A percentile compares a stretch with the other conserved stretches of the same genome.
Conservation (phyloP, 2,329 filamentous ascomycete genomes). For the Pseudohalonectria lignicola region DNA sequence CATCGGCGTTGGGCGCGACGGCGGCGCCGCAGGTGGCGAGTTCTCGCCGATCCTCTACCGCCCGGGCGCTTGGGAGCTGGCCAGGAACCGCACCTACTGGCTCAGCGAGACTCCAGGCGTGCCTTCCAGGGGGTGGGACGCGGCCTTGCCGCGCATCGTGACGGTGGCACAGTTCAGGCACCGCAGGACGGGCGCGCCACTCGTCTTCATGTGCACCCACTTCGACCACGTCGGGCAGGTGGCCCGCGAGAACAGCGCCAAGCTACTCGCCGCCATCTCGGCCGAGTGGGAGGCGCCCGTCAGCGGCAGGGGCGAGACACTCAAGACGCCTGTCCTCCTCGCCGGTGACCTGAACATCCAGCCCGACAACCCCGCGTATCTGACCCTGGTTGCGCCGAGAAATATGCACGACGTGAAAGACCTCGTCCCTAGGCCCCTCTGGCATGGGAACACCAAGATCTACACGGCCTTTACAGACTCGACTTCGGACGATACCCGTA, state of each 20-base stretch:
- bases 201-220: constrained; percentile 41
- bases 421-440: constrained; percentile 11
- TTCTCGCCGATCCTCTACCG: constrained; percentile 51
- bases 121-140: constrained; percentile 50
- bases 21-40: constrained; percentile 42
- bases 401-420: constrained; percentile 14
- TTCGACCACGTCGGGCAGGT: constrained; percentile 34
- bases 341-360: constrained; percentile 20
- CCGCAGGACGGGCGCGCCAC: constrained; percentile 17
- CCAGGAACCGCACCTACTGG: constrained; percentile 46
- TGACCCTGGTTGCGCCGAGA: constrained; percentile 11
- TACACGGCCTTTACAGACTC: constrained; percentile 17
- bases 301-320: not conserved
- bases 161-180: constrained; percentile 35
- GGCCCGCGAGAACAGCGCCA: constrained; percentile 27
- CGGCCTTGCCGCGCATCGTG: constrained; percentile 29
- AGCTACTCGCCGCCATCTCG: constrained; percentile 22
- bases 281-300: constrained; percentile 12
- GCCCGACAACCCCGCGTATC: constrained; percentile 16
- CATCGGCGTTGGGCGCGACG: constrained; percentile 33
- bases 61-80: constrained; percentile 37
- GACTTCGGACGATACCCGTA: constrained; percentile 9
- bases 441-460: constrained; percentile 15
- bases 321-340: constrained; percentile 16
- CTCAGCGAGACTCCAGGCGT: constrained; percentile 45